Evolutionary conservation across 1,139 yeast genomes (phyloP).

Genomic region (Komagataea norvegica): DNA sequence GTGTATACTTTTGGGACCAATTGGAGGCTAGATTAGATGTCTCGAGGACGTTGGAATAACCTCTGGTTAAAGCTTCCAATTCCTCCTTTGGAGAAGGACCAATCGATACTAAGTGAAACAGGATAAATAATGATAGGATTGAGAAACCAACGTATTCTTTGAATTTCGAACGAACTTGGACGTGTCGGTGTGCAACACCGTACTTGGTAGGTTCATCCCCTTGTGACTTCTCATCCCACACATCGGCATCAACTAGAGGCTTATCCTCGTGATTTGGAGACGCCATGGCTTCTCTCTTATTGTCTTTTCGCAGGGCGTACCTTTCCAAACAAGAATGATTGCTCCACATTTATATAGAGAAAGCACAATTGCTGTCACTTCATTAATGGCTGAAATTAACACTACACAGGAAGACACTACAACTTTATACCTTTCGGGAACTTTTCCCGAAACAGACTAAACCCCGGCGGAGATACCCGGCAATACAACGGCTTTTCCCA

Average conservation of each 20-base stretch:
- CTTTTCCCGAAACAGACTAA: no score
- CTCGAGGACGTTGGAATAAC: conserved; percentile 37
- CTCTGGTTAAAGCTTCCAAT: conserved; percentile 13
- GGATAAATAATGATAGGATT: neutral
- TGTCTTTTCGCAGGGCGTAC: neutral
- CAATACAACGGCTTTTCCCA: no score
- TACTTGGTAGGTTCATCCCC: no score
- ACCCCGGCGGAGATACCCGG: no score
- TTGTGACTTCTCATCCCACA: no score
- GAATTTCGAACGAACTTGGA: neutral
- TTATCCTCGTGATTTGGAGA: neutral
- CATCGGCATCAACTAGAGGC: no score
- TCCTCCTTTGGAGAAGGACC: conserved; percentile 1
- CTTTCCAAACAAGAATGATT: conserved; percentile 7
- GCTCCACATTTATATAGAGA: no score
- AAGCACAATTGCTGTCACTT: no score
- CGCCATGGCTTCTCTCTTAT: neutral
- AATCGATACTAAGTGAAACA: neutral
- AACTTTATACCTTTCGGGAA: no score
- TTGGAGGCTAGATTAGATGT: conserved; percentile 44
- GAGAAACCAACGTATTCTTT: neutral
- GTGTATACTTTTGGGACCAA: conserved; percentile 53
- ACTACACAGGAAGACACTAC: no score
- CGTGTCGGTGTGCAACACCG: no score
- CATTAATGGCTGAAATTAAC: no score